phyloP scores from a whole-genome alignment of 768 basidiomycete genomes.

The Suillus weaverae region DNA sequence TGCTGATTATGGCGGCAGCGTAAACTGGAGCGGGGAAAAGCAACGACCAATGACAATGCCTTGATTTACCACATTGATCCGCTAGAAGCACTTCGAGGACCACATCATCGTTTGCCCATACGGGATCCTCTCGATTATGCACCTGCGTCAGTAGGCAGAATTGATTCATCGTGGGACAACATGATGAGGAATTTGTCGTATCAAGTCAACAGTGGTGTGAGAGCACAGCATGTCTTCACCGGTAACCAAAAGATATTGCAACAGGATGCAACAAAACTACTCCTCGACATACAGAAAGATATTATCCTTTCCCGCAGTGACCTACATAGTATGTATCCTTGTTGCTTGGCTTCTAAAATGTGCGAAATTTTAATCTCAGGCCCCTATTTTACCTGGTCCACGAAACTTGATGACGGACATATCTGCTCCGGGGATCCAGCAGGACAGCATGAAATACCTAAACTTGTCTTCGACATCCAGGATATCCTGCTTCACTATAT shows the following conservation, averaged over 20 bases:
- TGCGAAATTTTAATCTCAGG: constrained; percentile 12
- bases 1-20: constrained; percentile 13
- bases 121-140: constrained; percentile 16
- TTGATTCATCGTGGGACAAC: constrained; percentile 28
- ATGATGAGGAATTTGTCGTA: constrained; percentile 31
- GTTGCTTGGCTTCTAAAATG: background rate
- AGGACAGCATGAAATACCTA: constrained; percentile 21
- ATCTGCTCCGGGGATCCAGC: background rate
- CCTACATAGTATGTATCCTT: constrained; percentile 19
- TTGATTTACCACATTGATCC: constrained; percentile 20
- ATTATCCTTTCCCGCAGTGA: constrained; percentile 22
- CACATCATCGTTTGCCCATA: constrained; percentile 15
- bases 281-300: constrained; percentile 41
- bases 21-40: constrained; percentile 11
- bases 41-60: constrained; percentile 1
- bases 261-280: constrained; percentile 35
- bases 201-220: constrained; percentile 21
- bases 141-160: constrained; percentile 19
- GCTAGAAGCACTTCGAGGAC: constrained; percentile 24
- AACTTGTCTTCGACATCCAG: constrained; percentile 24
- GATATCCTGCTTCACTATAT: constrained; percentile 34
- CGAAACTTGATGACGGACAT: constrained; percentile 12
- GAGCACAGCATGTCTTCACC: constrained; percentile 48
- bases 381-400: constrained; percentile 30
- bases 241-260: constrained; percentile 46